These are phyloP conservation scores for Penicillium robsamsonii DNA, from an alignment of 495 filamentous ascomycete genomes.

Conservation along the genomic window DNA sequence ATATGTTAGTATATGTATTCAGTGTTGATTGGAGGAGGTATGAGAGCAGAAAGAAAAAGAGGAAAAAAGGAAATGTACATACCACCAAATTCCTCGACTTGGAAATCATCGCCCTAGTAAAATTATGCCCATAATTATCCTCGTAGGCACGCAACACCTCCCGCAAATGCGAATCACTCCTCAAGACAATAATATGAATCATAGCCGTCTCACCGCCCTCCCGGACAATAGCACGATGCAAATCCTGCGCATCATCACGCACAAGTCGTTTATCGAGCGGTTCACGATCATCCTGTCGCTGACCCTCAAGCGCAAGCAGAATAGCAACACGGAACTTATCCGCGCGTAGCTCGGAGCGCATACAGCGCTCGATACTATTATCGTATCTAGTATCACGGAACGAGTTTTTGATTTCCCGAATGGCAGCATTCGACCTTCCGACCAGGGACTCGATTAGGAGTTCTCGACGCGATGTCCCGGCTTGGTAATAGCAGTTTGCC, in stretches of 20 bases:
- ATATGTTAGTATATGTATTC: slow-evolving; percentile 3
- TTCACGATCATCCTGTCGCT: slow-evolving; percentile 74
- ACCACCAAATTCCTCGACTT: slow-evolving; percentile 91
- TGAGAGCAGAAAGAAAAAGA: neutral
- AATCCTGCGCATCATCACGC: slow-evolving; percentile 66
- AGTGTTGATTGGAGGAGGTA: neutral
- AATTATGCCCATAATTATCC: slow-evolving; percentile 66
- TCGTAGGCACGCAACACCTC: slow-evolving; percentile 78
- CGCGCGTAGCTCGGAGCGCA: slow-evolving; percentile 86
- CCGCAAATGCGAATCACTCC: slow-evolving; percentile 76
- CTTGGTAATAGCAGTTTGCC: slow-evolving; percentile 98
- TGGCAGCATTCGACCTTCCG: slow-evolving; percentile 82
- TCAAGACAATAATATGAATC: slow-evolving; percentile 77
- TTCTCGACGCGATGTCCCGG: slow-evolving; percentile 76
- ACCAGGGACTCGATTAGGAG: slow-evolving; percentile 90
- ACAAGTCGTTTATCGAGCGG: slow-evolving; percentile 55
- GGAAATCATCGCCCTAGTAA: slow-evolving; percentile 80
- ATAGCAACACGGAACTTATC: slow-evolving; percentile 93
- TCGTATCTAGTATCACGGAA: slow-evolving; percentile 90
- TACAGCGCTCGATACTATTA: slow-evolving; percentile 78
- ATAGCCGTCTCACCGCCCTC: slow-evolving; percentile 89
- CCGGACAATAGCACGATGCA: slow-evolving; percentile 67
- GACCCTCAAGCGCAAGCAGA: slow-evolving; percentile 77
- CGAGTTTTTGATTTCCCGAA: slow-evolving; percentile 85
- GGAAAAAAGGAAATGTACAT: slow-evolving; percentile 31